Evolutionary conservation across 2,329 filamentous ascomycete species (phyloP).

Genomic region (Thyridium curvatum): DNA sequence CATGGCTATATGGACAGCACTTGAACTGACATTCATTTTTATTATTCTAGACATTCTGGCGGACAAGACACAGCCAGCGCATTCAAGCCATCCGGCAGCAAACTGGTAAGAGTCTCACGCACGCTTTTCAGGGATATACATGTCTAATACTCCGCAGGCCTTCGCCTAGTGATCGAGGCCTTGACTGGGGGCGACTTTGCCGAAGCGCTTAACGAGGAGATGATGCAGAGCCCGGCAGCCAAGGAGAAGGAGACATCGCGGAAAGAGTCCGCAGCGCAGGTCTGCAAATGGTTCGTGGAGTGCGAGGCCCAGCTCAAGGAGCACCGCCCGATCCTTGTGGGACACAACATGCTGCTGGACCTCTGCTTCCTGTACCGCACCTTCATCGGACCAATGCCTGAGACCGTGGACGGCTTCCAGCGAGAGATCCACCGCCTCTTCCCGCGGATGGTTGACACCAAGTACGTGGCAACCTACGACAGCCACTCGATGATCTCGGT

Average conservation of each 20-base stretch:
- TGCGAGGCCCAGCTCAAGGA: conserved; percentile 13
- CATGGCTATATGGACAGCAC: too few relatives aligned
- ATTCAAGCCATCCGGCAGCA: conserved; percentile 8
- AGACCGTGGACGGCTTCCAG: conserved; percentile 46
- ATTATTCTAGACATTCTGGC: conserved; percentile 1
- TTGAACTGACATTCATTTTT: too few relatives aligned
- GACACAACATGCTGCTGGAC: conserved; percentile 61
- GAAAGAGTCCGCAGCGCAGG: too few relatives aligned
- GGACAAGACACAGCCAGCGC: conserved; percentile 1
- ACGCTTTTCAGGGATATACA: not conserved
- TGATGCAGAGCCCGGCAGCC: too few relatives aligned
- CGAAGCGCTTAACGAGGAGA: conserved; percentile 5
- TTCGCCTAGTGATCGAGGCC: conserved; percentile 25
- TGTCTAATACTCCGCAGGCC: conserved; percentile 1
- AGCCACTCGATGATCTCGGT: conserved; percentile 65
- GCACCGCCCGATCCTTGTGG: conserved; percentile 40
- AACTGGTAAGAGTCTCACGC: conserved; percentile 6
- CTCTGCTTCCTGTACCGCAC: conserved; percentile 57
- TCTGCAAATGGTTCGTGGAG: too few relatives aligned
- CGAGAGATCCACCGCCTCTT: conserved; percentile 38
- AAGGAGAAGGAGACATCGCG: too few relatives aligned
- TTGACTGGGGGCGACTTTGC: conserved; percentile 21
- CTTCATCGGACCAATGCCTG: conserved; percentile 53
- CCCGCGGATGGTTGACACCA: conserved; percentile 53
- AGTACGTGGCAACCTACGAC: conserved; percentile 67